Evolutionary conservation across 768 basidiomycete genomes (phyloP), one percentile per base, ranked within the genome.

Genomic region (Pleurotus salmoneostramineus): DNA sequence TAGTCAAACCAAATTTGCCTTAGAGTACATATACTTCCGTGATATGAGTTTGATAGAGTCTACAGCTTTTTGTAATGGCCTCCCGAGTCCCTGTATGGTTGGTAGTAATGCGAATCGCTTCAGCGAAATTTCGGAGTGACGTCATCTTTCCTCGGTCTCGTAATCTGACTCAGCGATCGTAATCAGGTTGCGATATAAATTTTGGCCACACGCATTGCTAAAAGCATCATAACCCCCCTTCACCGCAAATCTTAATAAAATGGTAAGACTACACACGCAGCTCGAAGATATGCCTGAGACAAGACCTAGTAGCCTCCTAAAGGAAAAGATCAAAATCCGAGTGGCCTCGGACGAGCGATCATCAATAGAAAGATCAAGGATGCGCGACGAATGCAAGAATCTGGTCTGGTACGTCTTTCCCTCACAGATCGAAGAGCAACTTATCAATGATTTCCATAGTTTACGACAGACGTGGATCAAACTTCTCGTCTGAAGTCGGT

Each of bases 261-360:
- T 50, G 47, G 47, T 49, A 32, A 32, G 15, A 49, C 5, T 10
- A 32, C 44, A 45, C 10, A 50, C 6, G 17, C 27, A 15, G 2
- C 10, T 44, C 36, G 49, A 50, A 50, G 12, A 17, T 15, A 43
- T 55, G 35, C 32, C 34, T 42, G 35, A 8, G 10, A 56, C 60
- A 56, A 62, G 27, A n/a, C 49, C 48, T 15, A 17, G 31, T 62
- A 87, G 85, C 74, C 87, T 60, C 78, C 82, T 27, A 89, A 80
- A 71, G 71, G 77, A 43, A 82, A 76, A 68, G 82, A 85, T 64
- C 77, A 67, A 14, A 91, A 91, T 68, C 77, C 87, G 0, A 88
- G 87, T 61, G 97, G 97, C 11, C 79, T 99, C 31, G 97, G 97
- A 35, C 83, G 93, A 60, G 95, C 97, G 31, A 93, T 99, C 68